These are phyloP conservation scores for Kwoniella mangroviensis DNA, from an alignment of 768 basidiomycete genomes.

Conservation along the genomic window DNA sequence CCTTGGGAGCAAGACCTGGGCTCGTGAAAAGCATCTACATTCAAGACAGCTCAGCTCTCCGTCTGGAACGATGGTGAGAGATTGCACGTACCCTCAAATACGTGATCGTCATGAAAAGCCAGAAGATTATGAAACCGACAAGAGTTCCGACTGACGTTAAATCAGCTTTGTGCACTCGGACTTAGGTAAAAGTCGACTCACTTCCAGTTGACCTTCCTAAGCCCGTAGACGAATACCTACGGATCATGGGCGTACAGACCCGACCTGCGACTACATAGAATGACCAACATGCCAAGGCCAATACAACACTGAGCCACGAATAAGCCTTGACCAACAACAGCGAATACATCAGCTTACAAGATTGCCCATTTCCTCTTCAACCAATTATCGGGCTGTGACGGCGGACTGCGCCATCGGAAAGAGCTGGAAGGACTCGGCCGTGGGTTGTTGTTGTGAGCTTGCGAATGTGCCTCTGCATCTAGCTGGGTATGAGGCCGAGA, in stretches of 20 bases:
- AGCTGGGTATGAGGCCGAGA: neutral
- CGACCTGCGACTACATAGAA: slow-evolving; percentile 77
- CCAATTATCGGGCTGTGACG: slow-evolving; percentile 40
- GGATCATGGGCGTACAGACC: slow-evolving; percentile 74
- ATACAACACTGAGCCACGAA: slow-evolving; percentile 59
- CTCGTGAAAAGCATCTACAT: slow-evolving; percentile 35
- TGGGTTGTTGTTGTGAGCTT: too few relatives aligned
- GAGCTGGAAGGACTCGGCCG: neutral
- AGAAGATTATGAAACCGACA: slow-evolving; percentile 67
- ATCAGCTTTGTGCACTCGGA: neutral
- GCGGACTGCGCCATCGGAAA: slow-evolving; percentile 5
- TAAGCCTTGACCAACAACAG: neutral
- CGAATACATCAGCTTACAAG: slow-evolving; percentile 25
- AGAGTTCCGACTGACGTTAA: slow-evolving; percentile 67
- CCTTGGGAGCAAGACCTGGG: slow-evolving; percentile 42
- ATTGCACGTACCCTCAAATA: slow-evolving; percentile 69
- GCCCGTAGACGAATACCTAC: slow-evolving; percentile 59
- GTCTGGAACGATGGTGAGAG: neutral
- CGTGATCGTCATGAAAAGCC: slow-evolving; percentile 76
- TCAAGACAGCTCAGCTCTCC: neutral
- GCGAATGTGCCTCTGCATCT: too few relatives aligned
- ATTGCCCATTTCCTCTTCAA: slow-evolving; percentile 34
- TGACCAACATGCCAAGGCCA: slow-evolving; percentile 70
- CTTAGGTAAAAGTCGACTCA: slow-evolving; percentile 61
- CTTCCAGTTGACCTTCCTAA: slow-evolving; percentile 67